Base-by-base conservation (phyloP, 2,329 filamentous ascomycete species). In the Paecilomyces formosus region DNA sequence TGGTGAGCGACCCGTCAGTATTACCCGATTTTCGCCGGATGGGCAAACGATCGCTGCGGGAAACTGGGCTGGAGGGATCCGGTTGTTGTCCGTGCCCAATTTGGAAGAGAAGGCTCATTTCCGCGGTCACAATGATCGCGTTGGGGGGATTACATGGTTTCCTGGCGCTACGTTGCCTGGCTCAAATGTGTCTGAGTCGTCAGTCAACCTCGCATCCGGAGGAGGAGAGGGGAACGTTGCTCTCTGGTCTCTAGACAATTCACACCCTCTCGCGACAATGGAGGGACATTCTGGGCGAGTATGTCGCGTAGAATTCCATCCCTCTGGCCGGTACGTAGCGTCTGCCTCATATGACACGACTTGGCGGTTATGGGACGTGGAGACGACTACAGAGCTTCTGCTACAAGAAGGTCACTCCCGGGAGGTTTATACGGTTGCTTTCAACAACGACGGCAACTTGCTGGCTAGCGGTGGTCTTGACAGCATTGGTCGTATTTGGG, bases 281-380 rank as follows among this genome's bases (percentile, higher is more conserved):
- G 82, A 87, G 24, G 94, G 93, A 0, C 94, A 99, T 70, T 87
- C 84, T 3, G 89, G 89, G 57, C 87, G 94, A 61, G 92, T 99
- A 8, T 96, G 92, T 67, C 86, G 93, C 58, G 88, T 96, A 12
- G 94, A 96, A 60, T 96, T 97, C 69, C 94, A 99, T 65, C 94
- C 94, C 0, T 96, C 90, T 0, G 93, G 93, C 3, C 83, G 83
- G 61, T 97, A 93, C 68, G 80, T 97, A 5, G 94, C 93, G 4
- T 96, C 92, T 0, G 94, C 94, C 6, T 96, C 92, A 0, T 94
- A 94, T 68, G 94, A 99, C 71, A 96, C 92, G 1, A 96, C 94
- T 0, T 99, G 94, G 94, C 86, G 93, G 52, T 79, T 99, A 33
- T 99, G 94, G 93, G 93, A 97, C 71, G 85, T 97, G 0, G 87